These are phyloP conservation scores for Neurospora pannonica DNA, from an alignment of 495 filamentous ascomycete genomes.

Conservation along the genomic window DNA sequence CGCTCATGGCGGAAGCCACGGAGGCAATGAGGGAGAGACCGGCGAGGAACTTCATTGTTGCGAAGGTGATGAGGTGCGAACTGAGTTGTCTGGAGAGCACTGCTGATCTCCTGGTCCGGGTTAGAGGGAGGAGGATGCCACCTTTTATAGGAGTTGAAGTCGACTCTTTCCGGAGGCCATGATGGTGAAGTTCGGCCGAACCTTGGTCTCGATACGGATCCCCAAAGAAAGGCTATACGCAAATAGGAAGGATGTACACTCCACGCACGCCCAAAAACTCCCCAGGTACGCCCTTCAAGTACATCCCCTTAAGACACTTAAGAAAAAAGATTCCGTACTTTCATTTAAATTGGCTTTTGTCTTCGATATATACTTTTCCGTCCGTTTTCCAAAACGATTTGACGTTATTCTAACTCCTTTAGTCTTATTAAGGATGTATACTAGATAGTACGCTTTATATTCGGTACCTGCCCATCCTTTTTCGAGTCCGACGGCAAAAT, in stretches of 20 bases:
- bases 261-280: too few species aligned
- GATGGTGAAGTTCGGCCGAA: not conserved
- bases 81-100: conserved; percentile 1
- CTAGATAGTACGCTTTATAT: too few species aligned
- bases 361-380: not conserved
- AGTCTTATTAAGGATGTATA: not conserved
- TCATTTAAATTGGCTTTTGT: too few species aligned
- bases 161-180: not conserved
- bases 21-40: conserved; percentile 32
- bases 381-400: not conserved
- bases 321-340: too few species aligned
- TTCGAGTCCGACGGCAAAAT: too few species aligned
- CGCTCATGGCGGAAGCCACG: conserved; percentile 34
- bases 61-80: conserved; percentile 1
- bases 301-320: too few species aligned
- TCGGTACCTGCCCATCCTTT: too few species aligned
- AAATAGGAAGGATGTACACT: too few species aligned
- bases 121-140: not conserved
- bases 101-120: not conserved
- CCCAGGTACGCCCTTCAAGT: too few species aligned
- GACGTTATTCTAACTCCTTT: not conserved
- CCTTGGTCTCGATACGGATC: not conserved
- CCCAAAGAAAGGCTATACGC: not conserved
- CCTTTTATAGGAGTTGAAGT: not conserved
- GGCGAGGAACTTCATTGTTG: conserved; percentile 29